Conservation (phyloP, 805 yeast genomes). For the Helenozyma rhizophorensis region DNA sequence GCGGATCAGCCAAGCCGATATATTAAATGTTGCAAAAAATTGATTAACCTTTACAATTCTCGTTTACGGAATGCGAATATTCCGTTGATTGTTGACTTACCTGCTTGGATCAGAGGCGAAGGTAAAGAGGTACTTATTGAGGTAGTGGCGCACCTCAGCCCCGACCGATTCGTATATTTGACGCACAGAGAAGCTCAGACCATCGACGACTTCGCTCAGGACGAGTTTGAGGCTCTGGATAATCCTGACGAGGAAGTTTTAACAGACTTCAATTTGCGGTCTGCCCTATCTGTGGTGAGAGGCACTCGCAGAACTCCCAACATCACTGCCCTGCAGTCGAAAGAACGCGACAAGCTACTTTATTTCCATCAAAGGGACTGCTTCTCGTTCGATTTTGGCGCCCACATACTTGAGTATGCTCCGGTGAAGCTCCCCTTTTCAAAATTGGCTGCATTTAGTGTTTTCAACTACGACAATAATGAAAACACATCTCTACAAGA, state of each 20-base stretch:
- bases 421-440: slow-evolving; percentile 8
- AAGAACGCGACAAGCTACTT: slow-evolving; percentile 47
- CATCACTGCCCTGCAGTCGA: slow-evolving; percentile 48
- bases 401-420: slow-evolving; percentile 6
- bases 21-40: slow-evolving; percentile 33
- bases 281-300: slow-evolving; percentile 4
- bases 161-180: slow-evolving; percentile 56
- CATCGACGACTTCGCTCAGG: slow-evolving; percentile 14
- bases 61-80: slow-evolving; percentile 18
- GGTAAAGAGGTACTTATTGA: slow-evolving; percentile 64
- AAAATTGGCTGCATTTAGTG: slow-evolving; percentile 9
- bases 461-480: slow-evolving; percentile 7
- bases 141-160: slow-evolving; percentile 41
- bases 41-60: slow-evolving; percentile 31
- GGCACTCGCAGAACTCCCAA: slow-evolving; percentile 19
- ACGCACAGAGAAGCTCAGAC: slow-evolving; percentile 19
- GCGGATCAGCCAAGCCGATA: slow-evolving; percentile 61
- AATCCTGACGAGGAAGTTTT: slow-evolving; percentile 15
- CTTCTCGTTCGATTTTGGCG: slow-evolving; percentile 7
- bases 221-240: slow-evolving; percentile 24
- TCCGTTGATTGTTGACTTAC: slow-evolving; percentile 65
- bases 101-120: slow-evolving; percentile 90
- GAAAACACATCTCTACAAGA: slow-evolving; percentile 1
- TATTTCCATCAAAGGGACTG: slow-evolving; percentile 45
- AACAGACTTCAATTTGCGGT: slow-evolving; percentile 2